Percentiles rank a stretch among this genome's conserved stretches.
These are phyloP conservation scores for Diaporthe sp. DNA, from an alignment of 2,329 filamentous ascomycete species.

Conservation along the genomic window DNA sequence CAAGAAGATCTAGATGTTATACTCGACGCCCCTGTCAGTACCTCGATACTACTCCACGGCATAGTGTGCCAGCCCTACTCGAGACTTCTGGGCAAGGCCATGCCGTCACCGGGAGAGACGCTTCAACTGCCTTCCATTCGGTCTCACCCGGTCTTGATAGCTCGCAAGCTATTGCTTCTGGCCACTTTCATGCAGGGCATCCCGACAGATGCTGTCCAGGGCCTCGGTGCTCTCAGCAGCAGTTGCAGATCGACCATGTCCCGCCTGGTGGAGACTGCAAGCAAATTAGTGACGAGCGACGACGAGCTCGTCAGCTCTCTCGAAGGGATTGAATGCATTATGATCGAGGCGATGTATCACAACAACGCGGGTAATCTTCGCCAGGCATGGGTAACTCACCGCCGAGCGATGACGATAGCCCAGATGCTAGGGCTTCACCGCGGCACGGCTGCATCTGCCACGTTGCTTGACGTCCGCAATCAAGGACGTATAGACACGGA, in stretches of 20 bases:
- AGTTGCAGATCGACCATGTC: constrained; percentile 45
- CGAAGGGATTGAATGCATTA: constrained; percentile 65
- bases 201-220: constrained; percentile 12
- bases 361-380: constrained; percentile 63
- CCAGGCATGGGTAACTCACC: constrained; percentile 59
- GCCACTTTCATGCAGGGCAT: constrained; percentile 50
- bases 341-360: constrained; percentile 62
- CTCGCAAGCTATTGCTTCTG: constrained; percentile 51
- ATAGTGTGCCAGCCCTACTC: constrained; percentile 53
- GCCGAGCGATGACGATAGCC: constrained; percentile 57
- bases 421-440: constrained; percentile 43
- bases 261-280: constrained; percentile 48
- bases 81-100: constrained; percentile 40
- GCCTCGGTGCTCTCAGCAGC: constrained; percentile 41
- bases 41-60: constrained; percentile 53
- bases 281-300: constrained; percentile 58
- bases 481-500: constrained; percentile 50
- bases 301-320: constrained; percentile 61
- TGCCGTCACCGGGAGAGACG: constrained; percentile 48
- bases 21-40: constrained; percentile 47
- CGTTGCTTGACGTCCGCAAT: constrained; percentile 48
- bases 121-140: constrained; percentile 50
- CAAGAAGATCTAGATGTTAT: constrained; percentile 56
- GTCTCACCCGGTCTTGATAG: constrained; percentile 54
- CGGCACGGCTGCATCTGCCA: constrained; percentile 42